Conservation (phyloP, 228 moss, liverwort and hornwort genomes). For the Sphagnum fallax region DNA sequence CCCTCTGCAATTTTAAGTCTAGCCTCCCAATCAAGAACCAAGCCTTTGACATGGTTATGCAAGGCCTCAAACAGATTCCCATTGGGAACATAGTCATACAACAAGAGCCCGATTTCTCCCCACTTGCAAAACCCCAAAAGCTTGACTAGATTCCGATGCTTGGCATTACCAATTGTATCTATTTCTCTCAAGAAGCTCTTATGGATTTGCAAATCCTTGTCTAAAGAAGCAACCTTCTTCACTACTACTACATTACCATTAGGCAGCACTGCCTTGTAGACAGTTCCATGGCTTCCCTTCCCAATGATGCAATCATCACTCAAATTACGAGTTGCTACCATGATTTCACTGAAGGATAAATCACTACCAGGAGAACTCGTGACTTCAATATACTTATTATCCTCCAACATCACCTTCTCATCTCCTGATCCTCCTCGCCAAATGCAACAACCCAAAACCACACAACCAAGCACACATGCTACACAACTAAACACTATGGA, state of each 20-base stretch:
- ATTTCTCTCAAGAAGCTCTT: constrained; percentile 49
- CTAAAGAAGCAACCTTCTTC: constrained; percentile 33
- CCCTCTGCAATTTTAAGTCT: constrained; percentile 55
- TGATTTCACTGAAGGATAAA: constrained; percentile 22
- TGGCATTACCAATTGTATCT: constrained; percentile 47
- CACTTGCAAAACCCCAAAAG: constrained; percentile 58
- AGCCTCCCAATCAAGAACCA: constrained; percentile 38
- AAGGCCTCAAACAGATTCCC: constrained; percentile 56
- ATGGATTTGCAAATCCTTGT: constrained; percentile 7
- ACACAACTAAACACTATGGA: constrained; percentile 33
- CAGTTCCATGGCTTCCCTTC: constrained; percentile 57
- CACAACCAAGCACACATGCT: constrained; percentile 15
- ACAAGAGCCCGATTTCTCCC: constrained; percentile 34
- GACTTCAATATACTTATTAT: constrained; percentile 3
- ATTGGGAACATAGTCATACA: constrained; percentile 62
- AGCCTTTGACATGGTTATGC: constrained; percentile 28
- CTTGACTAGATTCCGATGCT: constrained; percentile 70
- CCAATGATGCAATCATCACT: constrained; percentile 39
- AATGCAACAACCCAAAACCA: constrained; percentile 5
- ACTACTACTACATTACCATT: constrained; percentile 42
- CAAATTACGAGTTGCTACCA: constrained; percentile 36
- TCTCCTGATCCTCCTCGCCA: background rate
- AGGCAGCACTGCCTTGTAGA: constrained; percentile 55
- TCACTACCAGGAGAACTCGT: constrained; percentile 10
- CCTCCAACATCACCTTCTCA: background rate